A percentile compares a stretch with the other conserved stretches of the same genome.
phyloP scores from a whole-genome alignment of 495 filamentous ascomycete genomes.

The Terfezia boudieri region DNA sequence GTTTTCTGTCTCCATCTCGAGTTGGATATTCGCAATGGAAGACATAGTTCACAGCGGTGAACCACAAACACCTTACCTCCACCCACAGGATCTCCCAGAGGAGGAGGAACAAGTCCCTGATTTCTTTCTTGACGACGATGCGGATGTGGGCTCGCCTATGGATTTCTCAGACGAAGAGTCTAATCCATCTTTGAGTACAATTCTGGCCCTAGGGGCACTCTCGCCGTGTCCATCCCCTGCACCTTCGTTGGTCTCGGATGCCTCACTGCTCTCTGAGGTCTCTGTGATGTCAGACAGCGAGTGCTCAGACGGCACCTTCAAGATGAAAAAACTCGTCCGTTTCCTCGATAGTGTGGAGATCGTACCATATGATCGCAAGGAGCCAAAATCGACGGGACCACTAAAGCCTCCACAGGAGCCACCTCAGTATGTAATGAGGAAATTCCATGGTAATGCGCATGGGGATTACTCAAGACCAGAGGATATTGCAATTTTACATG shows the following conservation, averaged over 20 bases:
- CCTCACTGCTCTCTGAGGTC: background rate
- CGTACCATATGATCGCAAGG: slow-evolving; percentile 2
- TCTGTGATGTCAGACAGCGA: too few species aligned
- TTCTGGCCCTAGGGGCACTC: background rate
- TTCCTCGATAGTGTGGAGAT: slow-evolving; percentile 18
- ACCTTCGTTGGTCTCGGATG: slow-evolving; percentile 1
- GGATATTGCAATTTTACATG: background rate
- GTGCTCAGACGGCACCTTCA: background rate
- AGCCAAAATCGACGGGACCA: background rate
- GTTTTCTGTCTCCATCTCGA: too few species aligned
- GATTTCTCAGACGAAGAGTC: slow-evolving; percentile 3
- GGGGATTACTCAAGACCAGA: background rate
- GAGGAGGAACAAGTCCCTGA: slow-evolving; percentile 12
- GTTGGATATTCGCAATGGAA: background rate
- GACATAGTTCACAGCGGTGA: background rate
- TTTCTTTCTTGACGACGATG: slow-evolving; percentile 13
- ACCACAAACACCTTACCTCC: slow-evolving; percentile 10
- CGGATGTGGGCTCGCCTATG: slow-evolving; percentile 11
- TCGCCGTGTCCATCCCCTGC: slow-evolving; percentile 12
- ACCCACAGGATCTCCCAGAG: slow-evolving; percentile 9
- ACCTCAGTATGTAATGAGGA: background rate
- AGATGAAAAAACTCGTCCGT: slow-evolving; percentile 16
- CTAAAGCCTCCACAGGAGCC: background rate
- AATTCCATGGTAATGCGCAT: background rate
- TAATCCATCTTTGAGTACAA: slow-evolving; percentile 2